Evolutionary conservation across 139 green algal species (phyloP).

Genomic region (Volvox africanus): DNA sequence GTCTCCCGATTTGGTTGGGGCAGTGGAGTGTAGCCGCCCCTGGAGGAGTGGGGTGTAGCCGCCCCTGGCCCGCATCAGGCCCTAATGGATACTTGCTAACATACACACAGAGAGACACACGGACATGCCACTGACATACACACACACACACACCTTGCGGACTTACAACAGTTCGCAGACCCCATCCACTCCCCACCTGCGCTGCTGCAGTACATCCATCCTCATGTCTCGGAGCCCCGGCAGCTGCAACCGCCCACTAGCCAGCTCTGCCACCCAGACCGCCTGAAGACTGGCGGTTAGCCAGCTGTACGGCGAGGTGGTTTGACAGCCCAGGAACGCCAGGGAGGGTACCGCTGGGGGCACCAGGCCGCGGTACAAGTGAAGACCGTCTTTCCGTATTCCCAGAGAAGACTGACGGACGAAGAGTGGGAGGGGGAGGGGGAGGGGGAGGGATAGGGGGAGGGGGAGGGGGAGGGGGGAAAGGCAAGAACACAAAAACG

Average conservation of each 20-base stretch:
- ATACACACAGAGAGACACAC: too few relatives aligned
- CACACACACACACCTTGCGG: too few relatives aligned
- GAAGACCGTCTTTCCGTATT: conserved; percentile 53
- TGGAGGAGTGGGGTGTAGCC: too few relatives aligned
- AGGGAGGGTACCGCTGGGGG: conserved; percentile 46
- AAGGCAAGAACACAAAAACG: background rate
- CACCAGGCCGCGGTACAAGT: conserved; percentile 57
- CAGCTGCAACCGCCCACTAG: conserved; percentile 22
- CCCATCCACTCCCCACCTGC: background rate
- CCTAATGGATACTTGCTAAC: too few relatives aligned
- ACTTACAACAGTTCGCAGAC: too few relatives aligned
- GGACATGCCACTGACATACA: too few relatives aligned
- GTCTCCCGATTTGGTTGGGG: too few relatives aligned
- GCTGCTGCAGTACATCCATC: conserved; percentile 11
- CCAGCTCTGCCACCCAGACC: conserved; percentile 46
- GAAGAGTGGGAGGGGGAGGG: background rate
- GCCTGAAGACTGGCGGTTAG: conserved; percentile 57
- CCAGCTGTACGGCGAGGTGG: conserved; percentile 33
- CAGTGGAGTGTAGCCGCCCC: too few relatives aligned
- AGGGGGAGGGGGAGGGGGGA: background rate
- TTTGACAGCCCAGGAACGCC: conserved; percentile 55
- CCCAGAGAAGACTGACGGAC: conserved; percentile 39
- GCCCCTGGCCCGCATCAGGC: too few relatives aligned
- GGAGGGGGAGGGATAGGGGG: background rate
- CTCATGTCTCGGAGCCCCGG: background rate